Percentiles rank a stretch among this genome's conserved stretches.
Evolutionary conservation across 345 rosid genomes (phyloP).

Genomic region (Acer negundo): DNA sequence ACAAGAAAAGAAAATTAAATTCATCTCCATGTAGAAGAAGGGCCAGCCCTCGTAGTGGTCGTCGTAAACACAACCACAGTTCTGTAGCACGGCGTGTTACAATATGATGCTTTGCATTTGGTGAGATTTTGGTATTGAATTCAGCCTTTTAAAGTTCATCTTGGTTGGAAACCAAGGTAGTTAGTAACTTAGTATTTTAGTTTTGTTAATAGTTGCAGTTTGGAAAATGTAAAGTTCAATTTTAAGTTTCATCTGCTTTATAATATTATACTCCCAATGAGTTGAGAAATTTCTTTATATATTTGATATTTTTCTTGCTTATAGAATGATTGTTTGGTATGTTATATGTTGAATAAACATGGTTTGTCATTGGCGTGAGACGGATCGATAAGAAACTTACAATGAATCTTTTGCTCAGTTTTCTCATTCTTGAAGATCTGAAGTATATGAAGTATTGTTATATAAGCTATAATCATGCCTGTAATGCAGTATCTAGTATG

Average conservation of each 20-base stretch:
- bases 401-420: not conserved
- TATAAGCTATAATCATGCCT: too few species aligned
- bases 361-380: not conserved
- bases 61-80: constrained; percentile 22
- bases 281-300: not conserved
- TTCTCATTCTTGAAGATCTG: not conserved
- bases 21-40: constrained; percentile 44
- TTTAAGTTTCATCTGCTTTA: not conserved
- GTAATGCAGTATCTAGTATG: too few species aligned
- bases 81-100: constrained; percentile 1
- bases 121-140: not conserved
- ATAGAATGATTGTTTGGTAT: not conserved
- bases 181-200: not conserved
- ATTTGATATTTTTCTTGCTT: not conserved
- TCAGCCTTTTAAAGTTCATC: not conserved
- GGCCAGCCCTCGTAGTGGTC: constrained; percentile 34
- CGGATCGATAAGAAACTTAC: not conserved
- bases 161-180: not conserved
- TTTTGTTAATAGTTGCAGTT: not conserved
- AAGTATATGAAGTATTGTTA: not conserved
- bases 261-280: not conserved
- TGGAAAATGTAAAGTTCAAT: constrained; percentile 13
- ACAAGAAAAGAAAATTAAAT: constrained; percentile 31
- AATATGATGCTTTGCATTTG: constrained; percentile 5
- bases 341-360: not conserved